Evolutionary conservation across 805 yeast genomes (phyloP).

Genomic region (Candida piceae): DNA sequence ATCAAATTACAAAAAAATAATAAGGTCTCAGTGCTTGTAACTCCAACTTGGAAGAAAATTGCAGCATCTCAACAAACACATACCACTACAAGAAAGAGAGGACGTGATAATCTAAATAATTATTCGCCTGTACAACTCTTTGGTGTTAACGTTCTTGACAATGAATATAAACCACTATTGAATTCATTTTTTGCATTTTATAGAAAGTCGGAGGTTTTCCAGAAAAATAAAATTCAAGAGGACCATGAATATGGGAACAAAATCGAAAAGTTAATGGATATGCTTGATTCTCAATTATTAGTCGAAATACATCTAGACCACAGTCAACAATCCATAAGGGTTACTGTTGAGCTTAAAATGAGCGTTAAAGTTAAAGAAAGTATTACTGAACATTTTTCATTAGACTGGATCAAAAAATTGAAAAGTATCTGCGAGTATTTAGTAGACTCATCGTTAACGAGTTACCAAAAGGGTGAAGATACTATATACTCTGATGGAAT

Average conservation of each 20-base stretch:
- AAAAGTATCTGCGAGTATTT: conserved; percentile 11
- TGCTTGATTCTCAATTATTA: background rate
- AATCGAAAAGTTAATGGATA: background rate
- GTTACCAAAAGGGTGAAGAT: conserved; percentile 17
- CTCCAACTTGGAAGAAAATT: background rate
- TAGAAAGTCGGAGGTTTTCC: conserved; percentile 2
- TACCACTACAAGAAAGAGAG: background rate
- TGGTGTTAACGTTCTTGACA: conserved; percentile 1
- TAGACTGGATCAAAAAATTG: conserved; percentile 17
- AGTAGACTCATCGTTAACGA: conserved; percentile 16
- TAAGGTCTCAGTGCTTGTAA: background rate
- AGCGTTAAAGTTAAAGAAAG: conserved; percentile 12
- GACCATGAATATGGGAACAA: background rate
- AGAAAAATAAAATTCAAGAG: conserved; percentile 3
- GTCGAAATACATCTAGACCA: background rate
- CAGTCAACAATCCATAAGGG: background rate
- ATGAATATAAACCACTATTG: conserved; percentile 9
- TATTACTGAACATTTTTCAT: conserved; percentile 9
- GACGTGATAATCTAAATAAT: conserved; percentile 6
- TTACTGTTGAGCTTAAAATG: conserved; percentile 3
- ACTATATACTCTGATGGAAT: background rate
- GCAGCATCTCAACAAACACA: too few relatives aligned
- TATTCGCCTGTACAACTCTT: conserved; percentile 6
- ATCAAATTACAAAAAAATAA: conserved; percentile 3
- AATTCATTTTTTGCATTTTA: conserved; percentile 10